Evolutionary conservation across 208 protist species (phyloP), one percentile per base, ranked within the genome.

Genomic region (Trypanosoma boissoni): DNA sequence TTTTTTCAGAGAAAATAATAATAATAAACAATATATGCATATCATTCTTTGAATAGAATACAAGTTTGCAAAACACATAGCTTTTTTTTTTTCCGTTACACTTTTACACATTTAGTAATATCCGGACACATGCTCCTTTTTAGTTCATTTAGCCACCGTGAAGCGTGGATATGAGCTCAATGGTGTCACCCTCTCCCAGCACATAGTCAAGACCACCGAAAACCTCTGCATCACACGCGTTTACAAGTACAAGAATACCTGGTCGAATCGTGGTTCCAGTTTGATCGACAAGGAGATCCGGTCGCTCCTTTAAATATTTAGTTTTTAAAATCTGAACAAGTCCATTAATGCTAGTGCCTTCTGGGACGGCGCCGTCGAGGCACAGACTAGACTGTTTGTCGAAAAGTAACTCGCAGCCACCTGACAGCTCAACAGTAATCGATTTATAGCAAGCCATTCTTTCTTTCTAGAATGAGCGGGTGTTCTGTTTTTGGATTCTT

Each of bases 91-190:
- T 50, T 50, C 14, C 14, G 23, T 29, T 29, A n/a, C 14, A 14
- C 14, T 50, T 14, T 14, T 29, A 14, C 14, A 29, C 34, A 39
- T 6, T 12, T 39, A 39, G 12, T 39, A 39, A 16, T 12, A 12
- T 12, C 6, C 34, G 6, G 6, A 16, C 34, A 16, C 12, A 16
- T 39, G 6, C 12, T 39, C 34, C 34, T 39, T 39, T 39, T 39
- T 29, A 50, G 26, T 12, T 24, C 44, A 20, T 32, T 74, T 80
- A 98, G 7, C 95, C 95, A 28, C 95, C 95, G 52, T 98, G 95
- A 4, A 98, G 69, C 16, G 94, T 98, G 2, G 92, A 97, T 26
- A 98, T 96, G 50, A 98, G 96, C 28, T 93, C 88, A 24, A 98
- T 67, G 1, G 67, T 76, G 41, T 98, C 91, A 10, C 76, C 77